Conservation (phyloP, 2,329 filamentous ascomycete genomes). For the Sphaceloma murrayae region DNA sequence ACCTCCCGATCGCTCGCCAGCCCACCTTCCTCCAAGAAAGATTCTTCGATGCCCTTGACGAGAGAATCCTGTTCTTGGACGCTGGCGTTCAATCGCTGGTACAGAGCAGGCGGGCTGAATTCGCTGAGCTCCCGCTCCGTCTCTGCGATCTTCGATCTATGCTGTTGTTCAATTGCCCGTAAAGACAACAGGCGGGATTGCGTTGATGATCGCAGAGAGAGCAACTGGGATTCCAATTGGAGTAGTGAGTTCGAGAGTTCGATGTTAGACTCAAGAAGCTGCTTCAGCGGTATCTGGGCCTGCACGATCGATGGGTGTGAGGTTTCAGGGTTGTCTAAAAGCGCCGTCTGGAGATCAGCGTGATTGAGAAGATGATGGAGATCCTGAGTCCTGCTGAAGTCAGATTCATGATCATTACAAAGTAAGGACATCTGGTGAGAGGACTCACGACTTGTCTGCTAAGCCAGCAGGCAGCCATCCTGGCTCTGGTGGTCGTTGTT, state of each 20-base stretch:
- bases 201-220: conserved; percentile 56
- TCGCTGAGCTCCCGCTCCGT: conserved; percentile 78
- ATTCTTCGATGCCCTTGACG: conserved; percentile 79
- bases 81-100: conserved; percentile 66
- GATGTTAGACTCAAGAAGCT: conserved; percentile 61
- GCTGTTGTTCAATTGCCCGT: conserved; percentile 82
- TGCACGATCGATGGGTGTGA: conserved; percentile 62
- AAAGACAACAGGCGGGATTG: conserved; percentile 75
- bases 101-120: conserved; percentile 78
- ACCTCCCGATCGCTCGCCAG: conserved; percentile 70
- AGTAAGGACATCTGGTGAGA: conserved; percentile 18
- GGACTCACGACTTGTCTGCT: conserved; percentile 68
- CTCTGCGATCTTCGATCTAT: conserved; percentile 77
- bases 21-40: conserved; percentile 63
- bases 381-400: conserved; percentile 58
- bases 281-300: conserved; percentile 55
- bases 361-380: conserved; percentile 59
- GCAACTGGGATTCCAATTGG: conserved; percentile 50
- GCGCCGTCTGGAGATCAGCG: conserved; percentile 59
- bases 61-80: conserved; percentile 75
- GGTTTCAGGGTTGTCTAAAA: conserved; percentile 57
- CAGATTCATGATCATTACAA: conserved; percentile 19
- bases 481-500: conserved; percentile 37
- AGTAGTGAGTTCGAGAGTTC: conserved; percentile 55
- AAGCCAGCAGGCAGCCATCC: conserved; percentile 71